Base-by-base conservation (phyloP, 208 protist species). In the Leishmania major region DNA sequence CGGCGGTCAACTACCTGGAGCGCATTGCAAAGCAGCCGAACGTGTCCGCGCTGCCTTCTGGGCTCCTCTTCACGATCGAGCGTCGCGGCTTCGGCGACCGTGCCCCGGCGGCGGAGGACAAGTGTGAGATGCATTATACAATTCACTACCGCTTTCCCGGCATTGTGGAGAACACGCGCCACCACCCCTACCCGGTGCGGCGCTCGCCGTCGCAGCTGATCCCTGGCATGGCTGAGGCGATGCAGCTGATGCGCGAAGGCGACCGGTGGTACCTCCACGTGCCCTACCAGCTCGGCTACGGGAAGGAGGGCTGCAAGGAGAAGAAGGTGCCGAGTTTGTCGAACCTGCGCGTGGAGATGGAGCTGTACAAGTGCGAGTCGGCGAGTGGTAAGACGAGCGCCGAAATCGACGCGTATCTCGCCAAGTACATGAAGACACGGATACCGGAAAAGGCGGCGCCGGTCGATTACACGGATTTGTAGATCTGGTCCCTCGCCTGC, bases 221-320 rank as follows among this genome's bases (percentile, higher is more conserved):
- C 31, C 75, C 74, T 1, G 93, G 88, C 37, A 89, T 94, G 90
- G 77, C 75, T 43, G 93, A 98, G 82, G 94, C 91, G 60, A 87
- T 98, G 82, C 84, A 95, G 88, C 77, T 94, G n/a, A 98, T 98
- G 95, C 91, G 91, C 31, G 92, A 95, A 78, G 95, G 95, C 1
- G 95, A 98, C 78, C 78, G 73, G 37, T 98, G 93, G 92, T 83
- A 89, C 57, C 76, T 96, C 72, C 94, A 91, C 75, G 82, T 96
- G 37, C 93, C 94, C 19, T 92, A 88, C 60, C 75, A 89, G 64
- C 88, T 96, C 25, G 95, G 88, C 55, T 98, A 97, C 87, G 93
- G 93, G 10, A 81, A 28, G 62, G 67, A 76, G 15, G 93, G 94
- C 13, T 86, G 80, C 73, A 83, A 80, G 40, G 84, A 71, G 37